Conservation (phyloP, 2,329 filamentous ascomycete genomes). For the Penicillium frequentans region DNA sequence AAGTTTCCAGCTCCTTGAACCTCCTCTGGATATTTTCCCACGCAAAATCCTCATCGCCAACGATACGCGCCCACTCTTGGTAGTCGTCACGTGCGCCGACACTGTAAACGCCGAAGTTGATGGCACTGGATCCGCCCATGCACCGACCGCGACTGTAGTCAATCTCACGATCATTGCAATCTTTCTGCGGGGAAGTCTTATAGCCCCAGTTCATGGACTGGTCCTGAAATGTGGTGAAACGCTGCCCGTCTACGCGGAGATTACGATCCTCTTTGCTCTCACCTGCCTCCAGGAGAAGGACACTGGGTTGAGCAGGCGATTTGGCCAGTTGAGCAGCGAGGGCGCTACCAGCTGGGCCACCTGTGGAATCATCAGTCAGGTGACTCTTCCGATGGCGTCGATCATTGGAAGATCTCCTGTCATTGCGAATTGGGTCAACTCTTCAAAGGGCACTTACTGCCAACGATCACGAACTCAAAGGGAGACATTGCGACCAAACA, state of each 20-base stretch:
- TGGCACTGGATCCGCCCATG: slow-evolving; percentile 16
- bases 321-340: slow-evolving; percentile 55
- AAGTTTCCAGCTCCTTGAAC: slow-evolving; percentile 20
- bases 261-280: slow-evolving; percentile 47
- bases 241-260: slow-evolving; percentile 52
- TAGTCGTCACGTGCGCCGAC: slow-evolving; percentile 23
- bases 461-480: slow-evolving; percentile 18
- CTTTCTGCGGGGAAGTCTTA: slow-evolving; percentile 47
- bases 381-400: neutral
- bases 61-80: slow-evolving; percentile 21
- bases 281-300: slow-evolving; percentile 63
- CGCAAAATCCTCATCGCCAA: slow-evolving; percentile 14
- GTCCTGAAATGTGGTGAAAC: slow-evolving; percentile 53
- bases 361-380: neutral
- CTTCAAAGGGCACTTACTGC: slow-evolving; percentile 12
- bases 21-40: slow-evolving; percentile 16
- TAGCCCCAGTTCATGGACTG: slow-evolving; percentile 55
- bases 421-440: neutral
- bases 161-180: slow-evolving; percentile 29
- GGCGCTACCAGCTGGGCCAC: slow-evolving; percentile 57
- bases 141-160: slow-evolving; percentile 20
- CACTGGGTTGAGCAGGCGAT: slow-evolving; percentile 47
- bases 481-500: slow-evolving; percentile 7
- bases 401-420: neutral
- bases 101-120: slow-evolving; percentile 23